These are phyloP conservation scores for Salix udensis DNA, from an alignment of 345 rosid genomes.

Conservation along the genomic window DNA sequence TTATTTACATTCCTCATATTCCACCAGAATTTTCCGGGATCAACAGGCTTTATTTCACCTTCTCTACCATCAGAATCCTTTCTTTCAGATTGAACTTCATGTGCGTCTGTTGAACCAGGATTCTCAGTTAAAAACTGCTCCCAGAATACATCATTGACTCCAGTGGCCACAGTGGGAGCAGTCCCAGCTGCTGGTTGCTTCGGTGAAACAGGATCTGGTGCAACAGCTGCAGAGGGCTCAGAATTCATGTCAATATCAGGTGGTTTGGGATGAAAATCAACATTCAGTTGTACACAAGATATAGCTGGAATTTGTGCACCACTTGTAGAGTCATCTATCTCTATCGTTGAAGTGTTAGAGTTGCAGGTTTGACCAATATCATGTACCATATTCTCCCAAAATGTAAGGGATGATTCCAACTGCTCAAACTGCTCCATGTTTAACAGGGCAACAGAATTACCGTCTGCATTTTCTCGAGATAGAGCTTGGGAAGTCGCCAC, in stretches of 20 bases:
- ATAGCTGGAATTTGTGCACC: constrained; percentile 61
- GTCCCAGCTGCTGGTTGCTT: constrained; percentile 30
- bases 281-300: constrained; percentile 49
- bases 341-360: constrained; percentile 36
- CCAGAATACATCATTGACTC: constrained; percentile 91
- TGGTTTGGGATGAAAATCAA: constrained; percentile 46
- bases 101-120: constrained; percentile 67
- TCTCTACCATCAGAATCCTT: constrained; percentile 47
- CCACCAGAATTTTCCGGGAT: constrained; percentile 66
- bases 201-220: constrained; percentile 33
- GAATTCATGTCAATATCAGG: constrained; percentile 84
- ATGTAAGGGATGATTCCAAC: constrained; percentile 58
- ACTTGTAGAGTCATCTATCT: constrained; percentile 69
- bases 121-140: constrained; percentile 95
- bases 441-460: constrained; percentile 29
- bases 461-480: constrained; percentile 34
- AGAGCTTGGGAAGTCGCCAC: constrained; percentile 29
- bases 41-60: constrained; percentile 41
- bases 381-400: constrained; percentile 60
- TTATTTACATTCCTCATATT: constrained; percentile 57
- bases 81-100: constrained; percentile 74
- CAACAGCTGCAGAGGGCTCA: constrained; percentile 41
- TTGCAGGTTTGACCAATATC: constrained; percentile 33
- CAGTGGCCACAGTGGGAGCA: constrained; percentile 43
- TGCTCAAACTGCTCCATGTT: constrained; percentile 52